These are phyloP conservation scores for Gomphus sp. DNA, from an alignment of 1,284 basidiomycete genomes.

Conservation along the genomic window DNA sequence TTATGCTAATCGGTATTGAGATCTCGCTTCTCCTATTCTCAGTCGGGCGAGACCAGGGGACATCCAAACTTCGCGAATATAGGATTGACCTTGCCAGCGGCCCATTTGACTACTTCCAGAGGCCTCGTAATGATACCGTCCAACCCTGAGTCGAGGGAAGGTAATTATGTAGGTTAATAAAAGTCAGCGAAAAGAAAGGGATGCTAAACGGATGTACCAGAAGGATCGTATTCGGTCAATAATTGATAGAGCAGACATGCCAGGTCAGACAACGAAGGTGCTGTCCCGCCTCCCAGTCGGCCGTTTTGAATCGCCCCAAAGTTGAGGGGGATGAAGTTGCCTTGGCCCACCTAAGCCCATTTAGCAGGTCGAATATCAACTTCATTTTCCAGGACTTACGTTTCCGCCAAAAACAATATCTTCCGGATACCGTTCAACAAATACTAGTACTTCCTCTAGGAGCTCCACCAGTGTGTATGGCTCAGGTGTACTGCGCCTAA, in stretches of 20 bases:
- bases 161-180: not conserved
- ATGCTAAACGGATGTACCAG: not conserved
- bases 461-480: not conserved
- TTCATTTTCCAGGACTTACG: not conserved
- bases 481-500: not conserved
- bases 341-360: not conserved
- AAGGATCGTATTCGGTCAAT: not conserved
- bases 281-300: not conserved
- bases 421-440: not conserved
- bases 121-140: not conserved
- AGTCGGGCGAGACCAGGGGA: not conserved
- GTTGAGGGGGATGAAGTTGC: not conserved
- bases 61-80: not conserved
- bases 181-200: not conserved
- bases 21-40: too few species aligned
- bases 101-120: not conserved
- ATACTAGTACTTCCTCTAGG: not conserved
- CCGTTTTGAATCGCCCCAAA: not conserved
- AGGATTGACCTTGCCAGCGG: not conserved
- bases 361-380: not conserved
- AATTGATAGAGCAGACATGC: not conserved
- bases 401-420: not conserved
- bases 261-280: not conserved
- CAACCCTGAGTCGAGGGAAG: not conserved
- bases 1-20: too few species aligned